These are phyloP conservation scores for Pythium apleroticum DNA, from an alignment of 352 stramenopile genomes.

Conservation along the genomic window DNA sequence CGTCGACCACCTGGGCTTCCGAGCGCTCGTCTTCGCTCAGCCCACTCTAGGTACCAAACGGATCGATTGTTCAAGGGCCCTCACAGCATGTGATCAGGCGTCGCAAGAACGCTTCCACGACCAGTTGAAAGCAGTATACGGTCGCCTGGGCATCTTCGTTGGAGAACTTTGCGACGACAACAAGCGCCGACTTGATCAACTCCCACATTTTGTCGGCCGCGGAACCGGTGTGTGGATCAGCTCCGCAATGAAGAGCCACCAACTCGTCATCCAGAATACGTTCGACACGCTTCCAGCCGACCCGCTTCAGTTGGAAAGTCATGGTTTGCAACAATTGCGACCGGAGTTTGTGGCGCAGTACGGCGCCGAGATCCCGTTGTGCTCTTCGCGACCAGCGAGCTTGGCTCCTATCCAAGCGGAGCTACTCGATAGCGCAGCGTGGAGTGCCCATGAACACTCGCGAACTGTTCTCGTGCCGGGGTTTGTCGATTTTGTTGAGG, in stretches of 20 bases:
- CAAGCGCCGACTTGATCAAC: not conserved
- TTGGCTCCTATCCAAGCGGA: constrained; percentile 22
- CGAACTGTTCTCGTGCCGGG: constrained; percentile 39
- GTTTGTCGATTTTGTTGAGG: constrained; percentile 50
- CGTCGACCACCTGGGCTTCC: constrained; percentile 62
- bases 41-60: not conserved
- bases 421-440: constrained; percentile 33
- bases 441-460: constrained; percentile 42
- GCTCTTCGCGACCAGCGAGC: constrained; percentile 26
- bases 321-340: constrained; percentile 27
- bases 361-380: constrained; percentile 36
- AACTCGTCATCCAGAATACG: constrained; percentile 5
- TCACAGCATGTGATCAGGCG: not conserved
- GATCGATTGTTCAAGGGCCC: constrained; percentile 22
- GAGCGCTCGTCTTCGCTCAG: constrained; percentile 43
- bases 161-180: not conserved
- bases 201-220: constrained; percentile 5
- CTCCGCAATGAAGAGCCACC: too few species aligned
- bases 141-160: constrained; percentile 8
- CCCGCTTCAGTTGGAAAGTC: not conserved
- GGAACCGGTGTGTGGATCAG: not conserved
- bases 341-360: constrained; percentile 52
- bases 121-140: not conserved
- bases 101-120: not conserved
- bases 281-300: constrained; percentile 10